Evolutionary conservation across 2,329 filamentous ascomycete species (phyloP).

Genomic region (Cercospora sojina): DNA sequence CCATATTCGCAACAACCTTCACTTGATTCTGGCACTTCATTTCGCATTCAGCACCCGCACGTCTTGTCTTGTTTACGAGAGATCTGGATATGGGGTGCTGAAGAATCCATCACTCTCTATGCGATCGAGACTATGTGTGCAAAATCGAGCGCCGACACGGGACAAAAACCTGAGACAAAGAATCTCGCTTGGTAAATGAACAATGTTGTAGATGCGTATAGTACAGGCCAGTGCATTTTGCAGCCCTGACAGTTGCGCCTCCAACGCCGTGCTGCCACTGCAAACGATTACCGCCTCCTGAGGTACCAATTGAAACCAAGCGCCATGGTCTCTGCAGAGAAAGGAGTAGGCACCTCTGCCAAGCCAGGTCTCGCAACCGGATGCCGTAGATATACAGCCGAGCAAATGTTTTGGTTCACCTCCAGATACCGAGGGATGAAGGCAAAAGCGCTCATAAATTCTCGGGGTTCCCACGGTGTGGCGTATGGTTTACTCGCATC

Average conservation of each 20-base stretch:
- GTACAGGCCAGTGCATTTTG: constrained; percentile 2
- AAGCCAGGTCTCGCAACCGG: constrained; percentile 81
- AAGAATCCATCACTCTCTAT: background rate
- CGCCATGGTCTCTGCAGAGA: constrained; percentile 66
- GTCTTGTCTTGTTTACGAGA: background rate
- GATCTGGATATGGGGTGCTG: background rate
- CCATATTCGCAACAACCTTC: background rate
- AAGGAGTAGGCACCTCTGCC: constrained; percentile 77
- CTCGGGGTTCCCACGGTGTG: constrained; percentile 84
- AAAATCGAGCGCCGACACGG: background rate
- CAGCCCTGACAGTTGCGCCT: constrained; percentile 1
- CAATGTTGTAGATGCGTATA: constrained; percentile 1
- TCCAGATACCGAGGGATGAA: constrained; percentile 95
- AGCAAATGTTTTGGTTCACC: constrained; percentile 95
- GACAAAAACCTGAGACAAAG: background rate
- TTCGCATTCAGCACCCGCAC: background rate
- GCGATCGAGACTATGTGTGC: background rate
- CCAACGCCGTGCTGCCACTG: constrained; percentile 3
- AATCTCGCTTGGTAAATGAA: background rate
- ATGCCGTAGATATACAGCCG: constrained; percentile 91
- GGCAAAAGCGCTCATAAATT: constrained; percentile 87
- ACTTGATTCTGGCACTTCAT: background rate
- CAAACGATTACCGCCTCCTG: constrained; percentile 63
- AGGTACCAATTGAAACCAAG: constrained; percentile 94
- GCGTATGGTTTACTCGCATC: constrained; percentile 79